Conservation (phyloP, 352 stramenopile species). For the Pythium plurisporium region DNA sequence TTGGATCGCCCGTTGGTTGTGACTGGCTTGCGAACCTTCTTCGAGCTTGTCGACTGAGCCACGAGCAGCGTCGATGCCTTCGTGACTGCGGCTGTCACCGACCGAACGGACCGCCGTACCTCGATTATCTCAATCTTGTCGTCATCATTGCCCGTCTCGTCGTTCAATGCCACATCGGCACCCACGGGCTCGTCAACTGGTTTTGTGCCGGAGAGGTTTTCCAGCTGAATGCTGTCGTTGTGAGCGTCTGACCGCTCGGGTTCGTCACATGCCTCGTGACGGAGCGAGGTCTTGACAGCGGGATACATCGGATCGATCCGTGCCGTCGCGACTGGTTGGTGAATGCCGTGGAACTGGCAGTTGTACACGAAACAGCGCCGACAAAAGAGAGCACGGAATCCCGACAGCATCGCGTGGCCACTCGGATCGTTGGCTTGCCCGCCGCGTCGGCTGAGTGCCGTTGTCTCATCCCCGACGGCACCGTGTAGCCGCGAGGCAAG, state of each 20-base stretch:
- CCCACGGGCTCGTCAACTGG: neutral
- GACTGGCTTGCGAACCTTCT: neutral
- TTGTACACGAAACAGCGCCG: conserved; percentile 74
- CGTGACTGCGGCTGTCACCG: conserved; percentile 11
- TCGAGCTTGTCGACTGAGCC: neutral
- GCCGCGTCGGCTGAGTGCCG: neutral
- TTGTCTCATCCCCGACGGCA: neutral
- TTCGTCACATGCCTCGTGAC: conserved; percentile 4
- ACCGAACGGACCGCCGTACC: conserved; percentile 16
- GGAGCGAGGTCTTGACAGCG: conserved; percentile 36
- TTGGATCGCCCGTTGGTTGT: neutral
- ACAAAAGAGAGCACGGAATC: conserved; percentile 65
- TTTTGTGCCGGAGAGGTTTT: too few species aligned
- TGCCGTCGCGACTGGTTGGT: conserved; percentile 39
- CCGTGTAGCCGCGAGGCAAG: neutral
- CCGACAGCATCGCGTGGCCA: conserved; percentile 21
- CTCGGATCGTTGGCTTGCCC: neutral
- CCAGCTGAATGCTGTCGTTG: too few species aligned
- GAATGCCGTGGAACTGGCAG: conserved; percentile 60
- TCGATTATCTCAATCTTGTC: neutral
- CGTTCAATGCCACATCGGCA: too few species aligned
- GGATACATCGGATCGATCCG: conserved; percentile 59
- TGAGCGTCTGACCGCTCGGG: too few species aligned
- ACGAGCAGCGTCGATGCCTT: conserved; percentile 14
- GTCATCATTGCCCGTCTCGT: neutral